These are phyloP conservation scores for Alternaria gansuensis DNA, from an alignment of 2,329 filamentous ascomycete species.

Conservation along the genomic window DNA sequence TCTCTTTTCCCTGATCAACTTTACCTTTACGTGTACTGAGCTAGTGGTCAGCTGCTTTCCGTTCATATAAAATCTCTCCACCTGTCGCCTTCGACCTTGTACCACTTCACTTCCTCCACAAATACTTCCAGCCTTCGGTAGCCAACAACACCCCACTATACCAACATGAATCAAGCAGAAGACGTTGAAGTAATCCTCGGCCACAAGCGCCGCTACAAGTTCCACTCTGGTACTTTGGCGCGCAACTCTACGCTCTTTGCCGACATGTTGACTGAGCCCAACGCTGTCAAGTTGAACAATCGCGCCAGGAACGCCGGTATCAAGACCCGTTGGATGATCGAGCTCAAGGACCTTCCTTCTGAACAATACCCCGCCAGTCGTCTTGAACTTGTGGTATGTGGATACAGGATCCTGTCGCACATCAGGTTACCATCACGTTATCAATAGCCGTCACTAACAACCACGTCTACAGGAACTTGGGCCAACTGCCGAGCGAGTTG, in stretches of 20 bases:
- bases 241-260: conserved; percentile 46
- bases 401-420: background rate
- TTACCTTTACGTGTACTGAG: background rate
- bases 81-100: conserved; percentile 2
- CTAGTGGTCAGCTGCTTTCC: background rate
- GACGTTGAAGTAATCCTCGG: conserved; percentile 49
- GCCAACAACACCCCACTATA: conserved; percentile 7
- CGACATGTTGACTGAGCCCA: conserved; percentile 41
- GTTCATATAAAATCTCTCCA: background rate
- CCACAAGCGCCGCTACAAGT: conserved; percentile 41
- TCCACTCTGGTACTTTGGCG: conserved; percentile 49
- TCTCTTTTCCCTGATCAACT: background rate
- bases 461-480: conserved; percentile 44
- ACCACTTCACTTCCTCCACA: background rate
- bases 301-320: conserved; percentile 37
- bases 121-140: background rate
- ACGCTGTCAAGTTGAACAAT: conserved; percentile 39
- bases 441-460: conserved; percentile 7
- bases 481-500: conserved; percentile 40
- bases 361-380: conserved; percentile 33
- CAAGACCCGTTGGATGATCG: conserved; percentile 47
- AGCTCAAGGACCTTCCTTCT: conserved; percentile 38
- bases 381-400: conserved; percentile 43
- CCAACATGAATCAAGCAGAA: conserved; percentile 47
- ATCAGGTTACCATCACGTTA: background rate